These are phyloP conservation scores for Colletotrichum orbiculare DNA, from an alignment of 2,329 filamentous ascomycete genomes.

Conservation along the genomic window DNA sequence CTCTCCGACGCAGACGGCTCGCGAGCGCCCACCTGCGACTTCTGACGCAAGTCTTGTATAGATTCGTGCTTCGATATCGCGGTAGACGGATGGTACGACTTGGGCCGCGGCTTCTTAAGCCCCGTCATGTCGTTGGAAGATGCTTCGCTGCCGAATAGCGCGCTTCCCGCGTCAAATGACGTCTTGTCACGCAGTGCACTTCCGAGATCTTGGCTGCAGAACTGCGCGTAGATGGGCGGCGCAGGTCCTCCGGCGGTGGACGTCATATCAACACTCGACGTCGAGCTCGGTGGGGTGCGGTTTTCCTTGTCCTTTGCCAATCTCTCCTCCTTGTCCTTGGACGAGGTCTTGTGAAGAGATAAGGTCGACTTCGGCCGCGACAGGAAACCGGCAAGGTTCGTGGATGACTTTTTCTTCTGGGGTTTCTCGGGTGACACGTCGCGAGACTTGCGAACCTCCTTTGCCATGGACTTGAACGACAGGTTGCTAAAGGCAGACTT, in stretches of 20 bases:
- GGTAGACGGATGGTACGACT: conserved; percentile 58
- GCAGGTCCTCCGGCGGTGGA: conserved; percentile 41
- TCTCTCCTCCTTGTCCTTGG: conserved; percentile 59
- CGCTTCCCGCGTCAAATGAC: conserved; percentile 35
- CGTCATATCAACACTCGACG: conserved; percentile 51
- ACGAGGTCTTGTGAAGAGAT: conserved; percentile 64
- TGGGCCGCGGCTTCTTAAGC: conserved; percentile 57
- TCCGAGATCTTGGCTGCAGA: conserved; percentile 58
- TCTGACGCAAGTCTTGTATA: conserved; percentile 37
- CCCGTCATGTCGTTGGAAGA: conserved; percentile 12
- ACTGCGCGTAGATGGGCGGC: conserved; percentile 86
- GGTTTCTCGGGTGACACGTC: conserved; percentile 69
- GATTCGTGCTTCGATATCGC: conserved; percentile 40
- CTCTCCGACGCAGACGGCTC: conserved; percentile 40
- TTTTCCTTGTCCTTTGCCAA: conserved; percentile 83
- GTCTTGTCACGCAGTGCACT: conserved; percentile 34
- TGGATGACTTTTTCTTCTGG: conserved; percentile 85
- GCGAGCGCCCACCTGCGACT: conserved; percentile 7
- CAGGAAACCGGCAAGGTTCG: conserved; percentile 82
- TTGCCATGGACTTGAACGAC: conserved; percentile 56
- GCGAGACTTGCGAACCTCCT: conserved; percentile 52
- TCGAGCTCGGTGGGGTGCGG: conserved; percentile 67
- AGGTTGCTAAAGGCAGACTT: conserved; percentile 57
- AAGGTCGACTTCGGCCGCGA: conserved; percentile 80
- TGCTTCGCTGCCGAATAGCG: conserved; percentile 30